phyloP scores from a whole-genome alignment of 148 eudicot species.

The Talinum fruticosum region DNA sequence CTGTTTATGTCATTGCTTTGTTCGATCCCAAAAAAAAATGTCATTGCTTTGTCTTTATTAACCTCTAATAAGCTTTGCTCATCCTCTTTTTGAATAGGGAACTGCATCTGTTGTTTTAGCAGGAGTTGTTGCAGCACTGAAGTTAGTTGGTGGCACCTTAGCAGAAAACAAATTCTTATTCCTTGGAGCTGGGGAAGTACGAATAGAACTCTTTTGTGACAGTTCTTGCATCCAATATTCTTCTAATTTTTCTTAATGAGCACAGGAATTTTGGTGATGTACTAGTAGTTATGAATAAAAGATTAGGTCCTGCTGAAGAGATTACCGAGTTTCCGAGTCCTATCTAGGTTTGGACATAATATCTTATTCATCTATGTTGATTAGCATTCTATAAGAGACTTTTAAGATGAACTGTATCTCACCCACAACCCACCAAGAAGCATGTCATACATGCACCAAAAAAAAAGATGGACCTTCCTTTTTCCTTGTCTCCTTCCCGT shows the following conservation, averaged over 20 bases:
- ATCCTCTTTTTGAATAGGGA: constrained; percentile 50
- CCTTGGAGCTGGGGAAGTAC: constrained; percentile 97
- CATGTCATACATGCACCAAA: neutral
- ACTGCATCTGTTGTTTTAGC: constrained; percentile 90
- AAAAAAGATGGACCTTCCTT: neutral
- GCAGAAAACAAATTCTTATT: constrained; percentile 80
- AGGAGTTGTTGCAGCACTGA: constrained; percentile 78
- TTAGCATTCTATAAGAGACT: neutral
- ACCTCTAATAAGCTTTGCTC: constrained; percentile 9
- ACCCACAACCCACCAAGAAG: neutral
- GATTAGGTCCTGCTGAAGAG: neutral
- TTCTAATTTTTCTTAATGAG: neutral
- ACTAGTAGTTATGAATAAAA: neutral
- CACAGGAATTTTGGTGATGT: neutral
- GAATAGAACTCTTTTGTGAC: constrained; percentile 3
- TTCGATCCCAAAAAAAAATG: too few species aligned
- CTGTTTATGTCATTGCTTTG: neutral
- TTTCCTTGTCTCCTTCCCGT: neutral
- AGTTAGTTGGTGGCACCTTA: constrained; percentile 76
- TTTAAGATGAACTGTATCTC: neutral
- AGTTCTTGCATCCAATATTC: constrained; percentile 5
- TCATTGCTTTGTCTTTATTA: neutral
- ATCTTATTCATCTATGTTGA: neutral
- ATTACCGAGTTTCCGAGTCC: neutral
- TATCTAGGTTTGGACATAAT: neutral